Conservation (phyloP, 1,284 basidiomycete species). For the Afroboletus lepidellus region DNA sequence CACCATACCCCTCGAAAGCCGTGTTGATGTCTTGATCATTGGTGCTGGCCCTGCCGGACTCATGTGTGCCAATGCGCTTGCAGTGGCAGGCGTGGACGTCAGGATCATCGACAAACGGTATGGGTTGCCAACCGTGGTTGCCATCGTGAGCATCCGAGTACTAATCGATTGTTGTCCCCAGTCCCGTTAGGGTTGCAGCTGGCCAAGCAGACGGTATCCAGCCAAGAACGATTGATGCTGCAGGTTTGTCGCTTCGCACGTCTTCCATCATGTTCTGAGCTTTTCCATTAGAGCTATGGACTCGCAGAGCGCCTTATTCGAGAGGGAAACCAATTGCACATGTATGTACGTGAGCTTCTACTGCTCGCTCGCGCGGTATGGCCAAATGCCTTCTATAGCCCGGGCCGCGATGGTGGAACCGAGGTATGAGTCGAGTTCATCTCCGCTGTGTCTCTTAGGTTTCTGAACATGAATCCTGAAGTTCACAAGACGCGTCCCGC, state of each 20-base stretch:
- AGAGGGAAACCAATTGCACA: constrained; percentile 65
- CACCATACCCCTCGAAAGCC: constrained; percentile 29
- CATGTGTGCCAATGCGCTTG: constrained; percentile 64
- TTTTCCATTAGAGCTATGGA: constrained; percentile 58
- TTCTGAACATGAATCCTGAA: constrained; percentile 26
- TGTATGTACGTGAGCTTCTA: constrained; percentile 45
- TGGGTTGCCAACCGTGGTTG: background rate
- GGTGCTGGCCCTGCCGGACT: constrained; percentile 59
- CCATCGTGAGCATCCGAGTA: background rate
- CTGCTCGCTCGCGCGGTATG: too few species aligned
- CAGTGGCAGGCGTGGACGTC: constrained; percentile 58
- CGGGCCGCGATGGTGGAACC: constrained; percentile 56
- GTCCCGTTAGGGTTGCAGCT: constrained; percentile 53
- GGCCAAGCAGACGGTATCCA: constrained; percentile 80
- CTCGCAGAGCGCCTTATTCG: constrained; percentile 60
- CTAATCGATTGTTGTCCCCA: constrained; percentile 30
- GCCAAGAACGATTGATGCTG: constrained; percentile 73
- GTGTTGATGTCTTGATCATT: constrained; percentile 55
- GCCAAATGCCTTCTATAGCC: constrained; percentile 71
- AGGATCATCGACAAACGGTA: constrained; percentile 40
- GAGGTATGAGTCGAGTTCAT: constrained; percentile 39
- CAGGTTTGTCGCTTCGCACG: constrained; percentile 43
- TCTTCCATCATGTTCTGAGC: background rate
- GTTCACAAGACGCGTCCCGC: constrained; percentile 56
- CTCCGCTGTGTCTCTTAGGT: background rate